Evolutionary conservation across 371 early-diverging fungal species (phyloP).

Genomic region (Funneliformis caledonium): DNA sequence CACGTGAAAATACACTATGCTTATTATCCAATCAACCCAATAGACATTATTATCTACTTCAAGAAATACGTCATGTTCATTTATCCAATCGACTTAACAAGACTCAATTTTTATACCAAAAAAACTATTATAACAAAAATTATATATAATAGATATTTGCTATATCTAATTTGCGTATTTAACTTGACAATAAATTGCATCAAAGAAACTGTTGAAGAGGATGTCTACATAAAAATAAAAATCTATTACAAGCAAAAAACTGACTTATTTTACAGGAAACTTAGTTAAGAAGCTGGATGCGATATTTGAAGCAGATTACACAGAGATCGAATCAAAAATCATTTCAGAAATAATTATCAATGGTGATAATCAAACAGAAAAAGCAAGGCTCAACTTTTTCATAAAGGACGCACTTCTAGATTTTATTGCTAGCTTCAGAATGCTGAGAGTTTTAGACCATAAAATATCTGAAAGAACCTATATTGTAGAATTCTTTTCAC

Average conservation of each 20-base stretch:
- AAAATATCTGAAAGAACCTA: slow-evolving; percentile 15
- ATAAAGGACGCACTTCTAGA: neutral
- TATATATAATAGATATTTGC: neutral
- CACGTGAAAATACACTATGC: neutral
- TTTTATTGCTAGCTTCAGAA: slow-evolving; percentile 7
- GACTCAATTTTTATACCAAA: neutral
- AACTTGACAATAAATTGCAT: neutral
- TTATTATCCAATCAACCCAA: neutral
- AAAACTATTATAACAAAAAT: slow-evolving; percentile 14
- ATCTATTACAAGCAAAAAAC: slow-evolving; percentile 2
- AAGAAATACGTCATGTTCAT: neutral
- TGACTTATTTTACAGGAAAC: slow-evolving; percentile 10
- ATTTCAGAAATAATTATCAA: neutral
- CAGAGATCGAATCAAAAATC: slow-evolving; percentile 1
- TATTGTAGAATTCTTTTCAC: slow-evolving; percentile 19
- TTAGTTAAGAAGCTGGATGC: slow-evolving; percentile 6
- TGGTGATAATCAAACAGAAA: neutral
- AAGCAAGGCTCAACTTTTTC: neutral
- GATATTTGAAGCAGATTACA: neutral
- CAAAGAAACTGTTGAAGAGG: neutral
- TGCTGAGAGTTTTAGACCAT: neutral
- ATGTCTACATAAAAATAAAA: slow-evolving; percentile 1
- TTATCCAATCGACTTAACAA: slow-evolving; percentile 20
- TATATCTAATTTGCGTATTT: neutral
- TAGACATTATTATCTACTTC: slow-evolving; percentile 18